These are phyloP conservation scores for Sphaceloma murrayae DNA, from an alignment of 2,329 filamentous ascomycete genomes.

Conservation along the genomic window DNA sequence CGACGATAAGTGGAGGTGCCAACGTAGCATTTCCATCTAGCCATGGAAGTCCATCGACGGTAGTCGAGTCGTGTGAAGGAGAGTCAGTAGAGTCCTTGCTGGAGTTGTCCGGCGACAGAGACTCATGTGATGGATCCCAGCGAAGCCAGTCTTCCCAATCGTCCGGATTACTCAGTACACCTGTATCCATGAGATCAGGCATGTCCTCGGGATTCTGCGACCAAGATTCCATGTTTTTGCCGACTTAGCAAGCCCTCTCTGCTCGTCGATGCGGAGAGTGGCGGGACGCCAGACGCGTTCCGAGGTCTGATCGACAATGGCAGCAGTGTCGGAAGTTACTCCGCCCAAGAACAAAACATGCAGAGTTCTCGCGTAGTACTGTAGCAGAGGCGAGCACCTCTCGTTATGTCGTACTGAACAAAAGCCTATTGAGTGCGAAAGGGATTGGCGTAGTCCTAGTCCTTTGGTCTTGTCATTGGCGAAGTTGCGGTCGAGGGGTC, in stretches of 20 bases:
- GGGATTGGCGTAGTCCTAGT: neutral
- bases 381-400: no score
- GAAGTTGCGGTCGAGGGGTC: conserved; percentile 11
- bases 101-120: conserved; percentile 28
- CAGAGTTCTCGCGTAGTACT: no score
- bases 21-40: conserved; percentile 22
- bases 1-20: conserved; percentile 27
- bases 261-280: neutral
- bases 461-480: neutral
- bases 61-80: conserved; percentile 25
- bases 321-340: no score
- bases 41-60: conserved; percentile 22
- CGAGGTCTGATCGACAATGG: no score
- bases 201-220: conserved; percentile 3
- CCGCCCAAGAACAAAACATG: no score
- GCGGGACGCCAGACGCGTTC: conserved; percentile 10
- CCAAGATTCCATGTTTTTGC: conserved; percentile 8
- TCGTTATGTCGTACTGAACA: neutral
- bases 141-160: conserved; percentile 42
- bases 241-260: neutral
- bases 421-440: neutral
- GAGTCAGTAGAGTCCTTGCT: conserved; percentile 30
- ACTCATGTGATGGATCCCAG: conserved; percentile 33
- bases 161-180: conserved; percentile 22
- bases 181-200: conserved; percentile 12